These are phyloP conservation scores for Immersiella caudata DNA, from an alignment of 495 filamentous ascomycete genomes.

Conservation along the genomic window DNA sequence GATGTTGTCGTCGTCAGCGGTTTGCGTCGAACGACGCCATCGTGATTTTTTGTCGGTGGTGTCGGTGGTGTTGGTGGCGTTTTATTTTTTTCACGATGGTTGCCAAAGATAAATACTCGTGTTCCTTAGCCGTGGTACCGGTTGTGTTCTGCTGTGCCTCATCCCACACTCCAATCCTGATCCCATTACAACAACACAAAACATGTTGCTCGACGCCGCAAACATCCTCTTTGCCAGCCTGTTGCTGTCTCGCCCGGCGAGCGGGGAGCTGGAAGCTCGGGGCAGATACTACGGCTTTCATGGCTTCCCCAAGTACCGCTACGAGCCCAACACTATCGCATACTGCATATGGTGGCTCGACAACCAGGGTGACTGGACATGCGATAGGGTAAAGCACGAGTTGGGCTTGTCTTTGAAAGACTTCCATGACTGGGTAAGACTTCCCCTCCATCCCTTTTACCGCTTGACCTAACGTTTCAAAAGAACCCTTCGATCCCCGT, in stretches of 20 bases:
- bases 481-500: slow-evolving; percentile 7
- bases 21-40: slow-evolving; percentile 1
- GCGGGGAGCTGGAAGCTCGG: not conserved
- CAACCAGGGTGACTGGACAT: slow-evolving; percentile 2
- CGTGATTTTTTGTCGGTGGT: not conserved
- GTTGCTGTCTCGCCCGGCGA: not conserved
- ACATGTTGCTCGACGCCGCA: not conserved
- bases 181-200: not conserved
- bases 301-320: slow-evolving; percentile 6
- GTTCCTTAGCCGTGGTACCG: not conserved
- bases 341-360: slow-evolving; percentile 7
- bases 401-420: not conserved
- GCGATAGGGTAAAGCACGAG: slow-evolving; percentile 7
- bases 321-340: not conserved
- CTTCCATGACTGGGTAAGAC: not conserved
- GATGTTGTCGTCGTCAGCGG: slow-evolving; percentile 2
- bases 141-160: not conserved
- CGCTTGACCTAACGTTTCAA: not conserved
- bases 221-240: not conserved
- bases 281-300: not conserved
- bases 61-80: not conserved
- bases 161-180: not conserved
- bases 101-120: not conserved
- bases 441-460: too few relatives aligned
- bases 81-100: too few relatives aligned